Evolutionary conservation across 495 filamentous ascomycete species (phyloP), one percentile per base, ranked within the genome.

Genomic region (Pseudotulostoma volvatum): DNA sequence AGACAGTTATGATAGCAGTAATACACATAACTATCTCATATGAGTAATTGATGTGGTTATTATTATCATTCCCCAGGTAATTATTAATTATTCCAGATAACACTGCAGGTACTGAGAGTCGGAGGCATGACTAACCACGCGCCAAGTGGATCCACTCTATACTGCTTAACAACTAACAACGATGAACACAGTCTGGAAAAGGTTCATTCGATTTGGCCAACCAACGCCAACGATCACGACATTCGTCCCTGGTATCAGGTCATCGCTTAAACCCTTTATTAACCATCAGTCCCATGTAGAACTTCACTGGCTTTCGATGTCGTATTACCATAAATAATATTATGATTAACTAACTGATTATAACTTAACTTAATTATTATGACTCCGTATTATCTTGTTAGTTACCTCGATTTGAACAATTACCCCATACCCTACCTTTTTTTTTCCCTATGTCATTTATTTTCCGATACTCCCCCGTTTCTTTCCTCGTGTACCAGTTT

Each of bases 241-340:
- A 66, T 66, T 63, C 63, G 58, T 57, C 60, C 63, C 63, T 63
- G 56, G 44, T 51, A 66, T 66, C 58, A 63, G 56, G 60, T 61
- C 60, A 64, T 64, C 56, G 48, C 48, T 51, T 52, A 61, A 34
- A 40, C 51, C 48, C 38, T n/a, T n/a, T n/a, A n/a, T n/a, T n/a
- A n/a, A n/a, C n/a, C n/a, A n/a, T n/a, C n/a, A n/a, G n/a, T n/a
- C n/a, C n/a, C n/a, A n/a, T n/a, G n/a, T n/a, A n/a, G n/a, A n/a
- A n/a, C 23, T 11, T 28, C 11, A 28, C 5, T 11, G 23, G 23
- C 23, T 5, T 28, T 11, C 23, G 5, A 28, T 5, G 11, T 5
- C 5, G 23, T 28, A 5, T 11, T 28, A 5, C 23, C 5, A 28
- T 28, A 11, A 28, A 5, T 28, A 11, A 28, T 28, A 28, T 28